Percentiles rank a stretch among this genome's conserved stretches.
Conservation (phyloP, 2,329 filamentous ascomycete species). For the Arthrobotrys musiformis region DNA sequence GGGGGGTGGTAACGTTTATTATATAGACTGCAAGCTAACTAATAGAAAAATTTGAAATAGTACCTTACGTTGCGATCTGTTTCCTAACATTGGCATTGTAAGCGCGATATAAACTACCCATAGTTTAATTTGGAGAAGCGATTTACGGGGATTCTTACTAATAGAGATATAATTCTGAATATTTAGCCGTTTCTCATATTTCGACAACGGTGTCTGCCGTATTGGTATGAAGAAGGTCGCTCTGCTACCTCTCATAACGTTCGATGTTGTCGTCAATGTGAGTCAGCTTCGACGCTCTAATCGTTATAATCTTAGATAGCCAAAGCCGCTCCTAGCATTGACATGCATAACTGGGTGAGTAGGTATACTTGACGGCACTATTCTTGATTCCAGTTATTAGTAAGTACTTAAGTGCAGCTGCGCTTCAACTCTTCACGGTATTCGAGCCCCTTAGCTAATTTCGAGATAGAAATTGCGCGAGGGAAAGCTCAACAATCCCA, state of each 20-base stretch:
- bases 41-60: constrained; percentile 55
- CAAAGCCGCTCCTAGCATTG: too few species aligned
- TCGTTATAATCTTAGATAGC: too few species aligned
- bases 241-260: constrained; percentile 71
- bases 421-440: too few species aligned
- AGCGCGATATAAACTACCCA: too few species aligned
- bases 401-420: constrained; percentile 60
- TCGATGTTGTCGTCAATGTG: constrained; percentile 71
- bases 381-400: constrained; percentile 70
- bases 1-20: too few species aligned
- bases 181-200: constrained; percentile 68
- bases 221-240: constrained; percentile 71
- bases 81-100: constrained; percentile 72
- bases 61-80: constrained; percentile 62
- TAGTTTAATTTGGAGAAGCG: too few species aligned
- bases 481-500: background rate
- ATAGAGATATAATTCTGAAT: background rate
- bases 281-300: constrained; percentile 5
- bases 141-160: too few species aligned
- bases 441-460: background rate
- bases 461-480: background rate
- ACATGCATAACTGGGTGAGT: background rate
- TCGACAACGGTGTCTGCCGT: constrained; percentile 69
- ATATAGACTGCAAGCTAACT: too few species aligned
- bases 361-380: constrained; percentile 70